Evolutionary conservation across 2,329 filamentous ascomycete species (phyloP), one percentile per base, ranked within the genome.

Genomic region (Colletotrichum magnum): DNA sequence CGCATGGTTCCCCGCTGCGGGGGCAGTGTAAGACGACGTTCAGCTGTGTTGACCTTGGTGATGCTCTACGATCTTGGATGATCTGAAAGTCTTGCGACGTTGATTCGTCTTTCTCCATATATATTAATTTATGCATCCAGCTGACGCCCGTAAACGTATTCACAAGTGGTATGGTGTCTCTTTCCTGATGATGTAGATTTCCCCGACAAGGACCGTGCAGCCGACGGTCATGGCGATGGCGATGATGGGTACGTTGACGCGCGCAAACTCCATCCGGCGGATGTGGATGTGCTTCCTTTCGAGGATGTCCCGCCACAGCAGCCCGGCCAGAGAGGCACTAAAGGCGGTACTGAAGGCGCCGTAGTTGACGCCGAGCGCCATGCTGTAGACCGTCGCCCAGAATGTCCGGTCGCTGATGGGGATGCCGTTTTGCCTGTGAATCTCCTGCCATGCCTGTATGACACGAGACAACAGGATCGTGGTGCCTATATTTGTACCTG

Each of bases 401-500:
- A 93, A 93, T 0, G 87, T 92, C 4, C 91, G 86, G 51, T 93
- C 81, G 13, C 82, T 86, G 58, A 94, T 91, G 1, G 84, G 77
- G 1, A 77, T 79, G 0, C 79, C 78, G 47, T 83, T 85, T 0
- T 72, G 68, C 0, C 75, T 64, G 72, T 91, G 89, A 48, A 94
- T 92, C 2, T 80, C 74, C 71, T 88, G 81, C 92, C 92, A 94
- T 0, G 87, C 81, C 75, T 94, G 92, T 12, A 94, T 87, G 6
- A 93, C 86, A 3, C 92, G 89, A 9, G 87, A 93, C 1, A 94
- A 83, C 0, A 94, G 86, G 74, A 94, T 94, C 0, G 92, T 91
- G 0, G 92, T 93, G 41, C 92, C 92, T 60, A 94, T 94, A 72
- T 94, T 94, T 2, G 92, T 94, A 18, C 92, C 92, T 0, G 92